Evolutionary conservation across 495 filamentous ascomycete genomes (phyloP), one percentile per base, ranked within the genome.

Genomic region (Aspergillus haitiensis): DNA sequence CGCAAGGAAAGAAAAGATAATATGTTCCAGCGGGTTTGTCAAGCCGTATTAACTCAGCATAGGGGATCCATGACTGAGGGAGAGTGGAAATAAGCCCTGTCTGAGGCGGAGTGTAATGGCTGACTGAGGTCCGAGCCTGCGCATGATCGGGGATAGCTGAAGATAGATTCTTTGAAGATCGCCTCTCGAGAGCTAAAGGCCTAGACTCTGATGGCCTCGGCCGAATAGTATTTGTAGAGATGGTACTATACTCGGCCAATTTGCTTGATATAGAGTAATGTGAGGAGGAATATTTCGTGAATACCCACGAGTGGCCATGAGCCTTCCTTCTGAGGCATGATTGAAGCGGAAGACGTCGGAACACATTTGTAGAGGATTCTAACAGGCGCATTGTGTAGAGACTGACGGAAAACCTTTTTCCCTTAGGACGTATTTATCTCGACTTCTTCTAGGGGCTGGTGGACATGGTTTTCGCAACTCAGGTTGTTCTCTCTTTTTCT

Each of bases 11-110:
- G 81, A 88, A 97, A 33, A 98, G 88, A 73, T 98, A 98, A 75
- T 94, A 93, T 45, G 93, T 91, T 64, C 94, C 94, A 0, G 90
- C 86, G 21, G 94, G 94, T 75, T 98, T 98, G 75, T 98, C 93
- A 63, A 98, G 84, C 13, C 94, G 87, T 63, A 91, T 80, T 16
- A 98, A 83, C 67, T 98, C 94, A n/a, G 89, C 94, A 67, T 97
- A 97, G 3, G 94, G 94, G 55, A 97, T 81, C 82, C 88, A 87
- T 57, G 88, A 83, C 13, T 67, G 53, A 7, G 94, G 94, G 35
- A 98, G 81, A 49, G 72, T 75, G 3, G 93, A 91, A 55, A 97
- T 75, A 16, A 97, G 70, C 48, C 93, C 93, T 6, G 83, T 88
- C 18, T 79, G 84, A 6, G 93, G 93, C 6, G 86, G 83, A 27